Evolutionary conservation across 2,329 filamentous ascomycete genomes (phyloP).

Genomic region (Coniosporium tulheliwenetii): DNA sequence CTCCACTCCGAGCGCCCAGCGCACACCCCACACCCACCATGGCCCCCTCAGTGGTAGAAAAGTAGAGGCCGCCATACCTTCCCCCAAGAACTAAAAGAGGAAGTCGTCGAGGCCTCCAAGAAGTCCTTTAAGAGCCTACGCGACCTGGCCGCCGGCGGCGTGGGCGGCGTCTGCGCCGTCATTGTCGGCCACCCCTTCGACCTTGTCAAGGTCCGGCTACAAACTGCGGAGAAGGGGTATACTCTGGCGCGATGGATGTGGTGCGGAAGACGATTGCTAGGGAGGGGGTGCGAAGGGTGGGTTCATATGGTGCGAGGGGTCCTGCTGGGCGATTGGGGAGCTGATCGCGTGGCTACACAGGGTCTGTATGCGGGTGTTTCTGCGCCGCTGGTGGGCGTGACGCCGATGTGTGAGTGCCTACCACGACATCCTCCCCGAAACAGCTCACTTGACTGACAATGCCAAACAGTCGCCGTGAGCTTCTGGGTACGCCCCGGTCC

Average conservation of each 20-base stretch:
- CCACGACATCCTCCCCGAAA: background rate
- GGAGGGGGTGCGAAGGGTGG: conserved; percentile 55
- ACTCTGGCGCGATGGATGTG: conserved; percentile 79
- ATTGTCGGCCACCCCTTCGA: conserved; percentile 92
- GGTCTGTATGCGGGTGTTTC: conserved; percentile 95
- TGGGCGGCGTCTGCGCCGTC: conserved; percentile 87
- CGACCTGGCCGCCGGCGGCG: conserved; percentile 77
- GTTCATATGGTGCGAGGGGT: background rate
- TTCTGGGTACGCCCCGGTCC: conserved; percentile 37
- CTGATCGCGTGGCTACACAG: conserved; percentile 26
- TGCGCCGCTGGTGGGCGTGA: conserved; percentile 86
- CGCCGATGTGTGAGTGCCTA: conserved; percentile 79
- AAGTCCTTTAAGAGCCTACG: conserved; percentile 50
- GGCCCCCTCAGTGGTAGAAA: too few relatives aligned
- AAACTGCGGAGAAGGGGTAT: conserved; percentile 89
- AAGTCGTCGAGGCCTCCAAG: conserved; percentile 34
- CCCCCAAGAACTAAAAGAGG: conserved; percentile 33
- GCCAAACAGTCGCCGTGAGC: conserved; percentile 41
- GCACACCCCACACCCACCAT: too few relatives aligned
- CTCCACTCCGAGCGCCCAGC: too few relatives aligned
- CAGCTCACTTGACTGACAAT: background rate
- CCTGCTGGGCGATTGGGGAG: background rate
- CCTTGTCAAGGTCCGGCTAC: conserved; percentile 90
- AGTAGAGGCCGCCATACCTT: conserved; percentile 9
- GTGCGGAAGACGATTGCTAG: conserved; percentile 75